A percentile compares a stretch with the other conserved stretches of the same genome.
Conservation (phyloP, 805 yeast species). For the Starmera dryadoides region DNA sequence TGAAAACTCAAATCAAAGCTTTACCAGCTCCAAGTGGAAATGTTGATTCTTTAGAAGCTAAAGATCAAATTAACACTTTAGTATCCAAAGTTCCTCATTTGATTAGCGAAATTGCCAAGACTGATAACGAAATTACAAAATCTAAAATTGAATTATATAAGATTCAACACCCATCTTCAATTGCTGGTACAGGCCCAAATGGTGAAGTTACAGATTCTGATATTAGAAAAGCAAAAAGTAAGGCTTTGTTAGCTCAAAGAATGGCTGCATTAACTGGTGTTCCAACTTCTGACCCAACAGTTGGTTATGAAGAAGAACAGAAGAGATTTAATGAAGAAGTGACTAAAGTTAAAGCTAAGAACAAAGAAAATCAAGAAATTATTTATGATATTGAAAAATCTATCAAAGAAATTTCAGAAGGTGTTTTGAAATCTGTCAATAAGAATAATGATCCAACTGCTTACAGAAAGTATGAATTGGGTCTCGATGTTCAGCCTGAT, state of each 20-base stretch:
- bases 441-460: slow-evolving; percentile 37
- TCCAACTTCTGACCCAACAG: slow-evolving; percentile 35
- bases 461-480: slow-evolving; percentile 72
- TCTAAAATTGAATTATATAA: slow-evolving; percentile 62
- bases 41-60: slow-evolving; percentile 36
- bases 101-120: slow-evolving; percentile 50
- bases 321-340: slow-evolving; percentile 40
- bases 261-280: slow-evolving; percentile 93
- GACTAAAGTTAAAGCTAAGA: slow-evolving; percentile 43
- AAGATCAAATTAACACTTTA: slow-evolving; percentile 50
- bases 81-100: slow-evolving; percentile 69
- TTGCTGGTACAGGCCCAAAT: slow-evolving; percentile 79
- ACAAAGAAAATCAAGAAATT: slow-evolving; percentile 48
- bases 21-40: slow-evolving; percentile 30
- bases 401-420: slow-evolving; percentile 49
- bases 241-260: slow-evolving; percentile 71
- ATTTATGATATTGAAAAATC: slow-evolving; percentile 68
- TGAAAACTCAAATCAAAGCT: slow-evolving; percentile 52
- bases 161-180: slow-evolving; percentile 59
- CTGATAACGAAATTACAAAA: slow-evolving; percentile 62
- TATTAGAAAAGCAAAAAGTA: slow-evolving; percentile 69
- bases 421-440: slow-evolving; percentile 26
- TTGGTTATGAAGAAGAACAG: slow-evolving; percentile 28
- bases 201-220: slow-evolving; percentile 84
- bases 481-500: slow-evolving; percentile 65